Base-by-base conservation (phyloP, 1,284 basidiomycete species). In the Fomitopsis palustris region DNA sequence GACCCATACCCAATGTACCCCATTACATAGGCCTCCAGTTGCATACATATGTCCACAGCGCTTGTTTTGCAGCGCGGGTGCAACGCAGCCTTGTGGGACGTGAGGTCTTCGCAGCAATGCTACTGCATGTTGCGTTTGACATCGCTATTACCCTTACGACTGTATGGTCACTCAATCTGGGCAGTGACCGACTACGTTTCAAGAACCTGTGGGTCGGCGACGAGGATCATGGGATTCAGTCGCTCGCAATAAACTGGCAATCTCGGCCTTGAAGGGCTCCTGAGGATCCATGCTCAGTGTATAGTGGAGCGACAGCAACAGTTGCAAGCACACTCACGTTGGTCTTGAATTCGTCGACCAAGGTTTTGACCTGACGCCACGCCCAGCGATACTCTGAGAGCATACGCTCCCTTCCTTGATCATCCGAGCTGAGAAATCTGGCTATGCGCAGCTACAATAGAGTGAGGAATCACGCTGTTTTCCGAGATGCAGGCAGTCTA, bases 321-420 rank as follows among this genome's bases (percentile, higher is more conserved):
- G 2, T 19, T 12, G 58, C 65, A 57, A 56, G 35, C 35, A 37
- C 35, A 37, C 35, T 37, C 8, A 68, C 67, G 60, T 67, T 65
- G 4, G 27, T 21, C 23, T 53, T 35, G 37, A 58, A 68, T 47
- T 62, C 63, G 14, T 58, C 53, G 31, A 55, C 35, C 16, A 68
- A 31, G 4, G 45, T 53, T 39, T 58, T 53, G 4, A 64, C 62
- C 49, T 67, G 65, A 16, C 58, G 25, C 74, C 74, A 83, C 0
- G 75, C 75, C 87, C 86, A 89, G 0, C 71, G 71, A 66, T 76
- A 84, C 55, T 83, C 75, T 16, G 60, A 67, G 67, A 81, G 66
- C 77, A 83, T 81, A 62, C 67, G 77, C 54, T 86, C 84, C 65
- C 78, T 76, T 47, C 72, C 71, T 14, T 58, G 53, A 9, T 59